Evolutionary conservation across 2,329 filamentous ascomycete species (phyloP), one percentile per base, ranked within the genome.

Genomic region (Aureobasidium sp.): DNA sequence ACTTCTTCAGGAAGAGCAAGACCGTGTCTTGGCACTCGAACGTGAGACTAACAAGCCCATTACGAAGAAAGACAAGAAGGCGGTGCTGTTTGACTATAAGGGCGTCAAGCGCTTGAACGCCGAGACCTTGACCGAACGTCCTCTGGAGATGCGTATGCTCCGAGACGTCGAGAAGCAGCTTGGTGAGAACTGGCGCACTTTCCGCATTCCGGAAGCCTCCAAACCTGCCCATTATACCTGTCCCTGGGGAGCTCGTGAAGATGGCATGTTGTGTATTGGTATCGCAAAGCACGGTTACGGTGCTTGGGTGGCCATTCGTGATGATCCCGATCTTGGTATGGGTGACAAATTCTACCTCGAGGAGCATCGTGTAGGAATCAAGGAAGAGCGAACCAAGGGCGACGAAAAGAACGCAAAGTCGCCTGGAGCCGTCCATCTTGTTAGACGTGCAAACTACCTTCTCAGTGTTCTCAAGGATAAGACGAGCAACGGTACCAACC

Each of bases 11-110:
- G 93, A 94, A 74, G 94, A 97, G 68, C 82, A 86, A 54, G 84
- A 85, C 38, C 84, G 88, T 67, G 81, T 91, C 63, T 85, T 87
- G 66, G 86, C 86, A 18, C 77, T 90, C 72, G 93, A 96, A 78
- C 89, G 84, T 27, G 84, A 92, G 69, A 86, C 88, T 0, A 93
- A 93, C 75, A 97, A 96, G 76, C 87, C 90, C 3, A 81, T 97
- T 64, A 97, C 95, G 0, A 98, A 98, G 83, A 99, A 99, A 79
- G 96, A 99, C 76, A 94, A 94, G 79, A 99, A 99, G 80, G 96
- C 96, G 0, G 93, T 99, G 23, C 84, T 99, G 51, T 98, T 99
- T 73, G 95, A 98, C 76, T 97, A 95, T 79, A 91, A 92, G 53
- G 94, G 95, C 64, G 91, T 98, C 59, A 97, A 97, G 79, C 95